Evolutionary conservation across 208 protist species (phyloP).

Genomic region (Crithidia acanthocephali): DNA sequence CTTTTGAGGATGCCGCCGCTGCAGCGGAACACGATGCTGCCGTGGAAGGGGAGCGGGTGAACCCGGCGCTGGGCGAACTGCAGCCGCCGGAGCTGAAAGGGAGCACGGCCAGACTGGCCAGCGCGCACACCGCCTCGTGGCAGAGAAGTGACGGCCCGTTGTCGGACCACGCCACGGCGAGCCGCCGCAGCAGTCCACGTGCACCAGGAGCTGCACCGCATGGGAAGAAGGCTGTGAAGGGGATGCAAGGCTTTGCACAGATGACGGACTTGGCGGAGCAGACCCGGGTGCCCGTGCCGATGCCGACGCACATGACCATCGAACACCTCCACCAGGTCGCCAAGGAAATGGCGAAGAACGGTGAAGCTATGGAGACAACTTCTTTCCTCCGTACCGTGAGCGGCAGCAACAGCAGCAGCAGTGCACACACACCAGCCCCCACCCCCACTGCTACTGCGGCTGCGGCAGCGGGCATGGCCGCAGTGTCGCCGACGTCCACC

Average conservation of each 20-base stretch:
- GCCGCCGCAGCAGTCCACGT: background rate
- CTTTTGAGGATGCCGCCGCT: background rate
- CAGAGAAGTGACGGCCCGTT: background rate
- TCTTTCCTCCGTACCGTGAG: too few species aligned
- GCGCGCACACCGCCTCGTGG: background rate
- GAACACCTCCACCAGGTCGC: background rate
- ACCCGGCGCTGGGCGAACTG: too few species aligned
- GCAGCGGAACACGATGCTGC: too few species aligned
- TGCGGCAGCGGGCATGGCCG: background rate
- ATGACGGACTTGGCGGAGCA: background rate
- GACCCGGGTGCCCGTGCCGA: constrained; percentile 7
- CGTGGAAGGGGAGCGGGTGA: too few species aligned
- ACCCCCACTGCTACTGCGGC: background rate
- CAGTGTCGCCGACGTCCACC: constrained; percentile 3
- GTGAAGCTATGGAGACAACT: background rate
- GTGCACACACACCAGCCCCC: too few species aligned
- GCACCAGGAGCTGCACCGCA: background rate
- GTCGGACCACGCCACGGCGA: background rate
- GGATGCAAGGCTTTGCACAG: constrained; percentile 1
- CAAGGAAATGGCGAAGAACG: background rate
- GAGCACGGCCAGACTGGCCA: too few species aligned
- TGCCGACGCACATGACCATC: constrained; percentile 18
- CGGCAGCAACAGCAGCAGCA: too few species aligned
- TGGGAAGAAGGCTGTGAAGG: background rate
- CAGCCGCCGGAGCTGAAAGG: too few species aligned